These are phyloP conservation scores for Clavaria fumosa DNA, from an alignment of 768 basidiomycete species.

Conservation along the genomic window DNA sequence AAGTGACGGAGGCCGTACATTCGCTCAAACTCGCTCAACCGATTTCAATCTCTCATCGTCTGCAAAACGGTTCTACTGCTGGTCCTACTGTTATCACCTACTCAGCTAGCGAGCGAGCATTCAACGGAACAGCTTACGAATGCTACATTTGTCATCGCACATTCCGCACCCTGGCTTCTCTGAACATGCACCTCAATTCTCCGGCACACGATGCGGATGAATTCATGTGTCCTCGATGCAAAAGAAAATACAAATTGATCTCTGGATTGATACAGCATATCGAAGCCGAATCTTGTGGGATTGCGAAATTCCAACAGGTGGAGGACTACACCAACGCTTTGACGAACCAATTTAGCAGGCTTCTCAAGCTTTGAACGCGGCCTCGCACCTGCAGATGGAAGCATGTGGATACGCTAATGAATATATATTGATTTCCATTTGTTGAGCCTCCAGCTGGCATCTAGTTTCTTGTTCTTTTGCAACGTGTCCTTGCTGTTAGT, in stretches of 20 bases:
- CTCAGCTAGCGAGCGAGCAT: slow-evolving; percentile 21
- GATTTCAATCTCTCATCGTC: slow-evolving; percentile 21
- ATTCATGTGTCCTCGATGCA: slow-evolving; percentile 31
- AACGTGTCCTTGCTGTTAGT: too few species aligned
- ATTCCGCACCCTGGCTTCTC: slow-evolving; percentile 17
- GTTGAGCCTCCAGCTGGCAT: too few species aligned
- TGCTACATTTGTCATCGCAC: slow-evolving; percentile 25
- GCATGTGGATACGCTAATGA: too few species aligned
- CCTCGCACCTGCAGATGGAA: too few species aligned
- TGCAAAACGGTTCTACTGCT: slow-evolving; percentile 11
- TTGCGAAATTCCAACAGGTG: slow-evolving; percentile 19
- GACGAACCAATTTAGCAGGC: slow-evolving; percentile 15
- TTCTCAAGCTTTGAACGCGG: slow-evolving; percentile 11
- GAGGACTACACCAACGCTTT: slow-evolving; percentile 16
- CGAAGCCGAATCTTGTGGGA: slow-evolving; percentile 25
- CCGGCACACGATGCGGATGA: slow-evolving; percentile 24
- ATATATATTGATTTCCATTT: too few species aligned
- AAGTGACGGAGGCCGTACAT: slow-evolving; percentile 23
- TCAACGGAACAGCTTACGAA: slow-evolving; percentile 25
- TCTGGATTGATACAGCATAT: slow-evolving; percentile 30
- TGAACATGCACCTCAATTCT: slow-evolving; percentile 25
- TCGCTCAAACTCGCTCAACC: slow-evolving; percentile 19
- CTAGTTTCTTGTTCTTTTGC: too few species aligned
- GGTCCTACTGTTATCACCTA: slow-evolving; percentile 9
- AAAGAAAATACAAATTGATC: slow-evolving; percentile 20